Conservation (phyloP, 345 rosid genomes). For the Citrus mangshanensis region DNA sequence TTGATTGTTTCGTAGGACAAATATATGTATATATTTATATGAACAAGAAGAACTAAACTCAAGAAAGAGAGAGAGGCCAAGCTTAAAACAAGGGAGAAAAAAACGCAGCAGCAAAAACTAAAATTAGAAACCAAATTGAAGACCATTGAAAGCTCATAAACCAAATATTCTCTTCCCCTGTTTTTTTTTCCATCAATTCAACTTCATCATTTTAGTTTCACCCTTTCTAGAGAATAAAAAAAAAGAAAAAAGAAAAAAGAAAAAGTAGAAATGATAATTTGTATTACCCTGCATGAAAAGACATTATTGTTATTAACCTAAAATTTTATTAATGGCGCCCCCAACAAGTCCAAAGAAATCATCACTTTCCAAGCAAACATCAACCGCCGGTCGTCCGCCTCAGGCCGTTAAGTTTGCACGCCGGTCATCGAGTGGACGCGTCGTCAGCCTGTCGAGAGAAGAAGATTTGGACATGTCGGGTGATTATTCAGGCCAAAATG, state of each 20-base stretch:
- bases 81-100: conserved; percentile 43
- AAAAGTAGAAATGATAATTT: background rate
- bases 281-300: conserved; percentile 1
- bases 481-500: conserved; percentile 63
- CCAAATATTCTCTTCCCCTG: background rate
- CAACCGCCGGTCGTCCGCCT: conserved; percentile 51
- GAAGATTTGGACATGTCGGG: conserved; percentile 72
- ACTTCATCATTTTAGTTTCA: background rate
- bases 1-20: too few relatives aligned
- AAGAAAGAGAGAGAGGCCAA: conserved; percentile 20
- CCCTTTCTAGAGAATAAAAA: background rate
- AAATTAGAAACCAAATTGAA: conserved; percentile 17
- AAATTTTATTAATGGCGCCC: conserved; percentile 29
- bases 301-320: background rate
- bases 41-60: background rate
- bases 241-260: background rate
- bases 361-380: conserved; percentile 38
- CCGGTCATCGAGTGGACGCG: conserved; percentile 67
- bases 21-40: too few relatives aligned
- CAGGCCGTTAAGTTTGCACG: conserved; percentile 58
- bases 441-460: conserved; percentile 65
- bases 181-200: background rate
- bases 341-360: conserved; percentile 35
- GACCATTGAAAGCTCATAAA: conserved; percentile 18
- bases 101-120: conserved; percentile 15